Base-by-base conservation (phyloP, 2,329 filamentous ascomycete genomes). In the Herpotrichia juniperi region DNA sequence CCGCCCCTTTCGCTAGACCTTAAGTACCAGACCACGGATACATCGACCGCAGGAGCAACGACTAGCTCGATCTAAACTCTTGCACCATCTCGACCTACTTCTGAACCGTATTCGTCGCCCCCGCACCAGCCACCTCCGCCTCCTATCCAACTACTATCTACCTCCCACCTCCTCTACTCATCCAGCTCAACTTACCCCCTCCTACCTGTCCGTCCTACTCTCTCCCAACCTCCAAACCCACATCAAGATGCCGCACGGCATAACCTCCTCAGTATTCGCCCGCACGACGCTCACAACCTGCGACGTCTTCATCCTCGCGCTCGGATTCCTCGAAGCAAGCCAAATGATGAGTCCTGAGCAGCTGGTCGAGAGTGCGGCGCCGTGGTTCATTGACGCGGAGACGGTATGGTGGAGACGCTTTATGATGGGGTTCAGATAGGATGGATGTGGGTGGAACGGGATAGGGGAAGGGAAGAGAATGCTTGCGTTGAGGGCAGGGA, bases 401-500 rank as follows among this genome's bases (percentile, higher is more conserved):
- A 70, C 64, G 31, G 56, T 71, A 7, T 72, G 69, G 68, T 70
- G 60, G 60, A 51, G 69, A 39, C 62, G 59, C 48, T 66, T 70
- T 26, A 56, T 54, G 28, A 54, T 66, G 48, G 59, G 55, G 16
- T 51, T 56, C 88, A 53, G 90, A 90, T 52, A n/a, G n/a, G n/a
- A n/a, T n/a, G n/a, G n/a, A n/a, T n/a, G n/a, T n/a, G n/a, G n/a
- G n/a, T n/a, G n/a, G 91, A 93, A 68, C 85, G 79, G 68, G 74
- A 1, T 77, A 76, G 39, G 66, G 61, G 6, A 28, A 34, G 30
- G 39, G 10, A 11, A 46, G 34, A 12, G 17, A 16, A 35, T 16
- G 31, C 31, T 10, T 16, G 22, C 2, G 19, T 39, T 25, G 34
- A 28, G 37, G 16, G 21, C 24, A 10, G 22, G 21, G 4, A 16